Conservation (phyloP, 2,329 filamentous ascomycete species). For the Amesomyces nigricolor region DNA sequence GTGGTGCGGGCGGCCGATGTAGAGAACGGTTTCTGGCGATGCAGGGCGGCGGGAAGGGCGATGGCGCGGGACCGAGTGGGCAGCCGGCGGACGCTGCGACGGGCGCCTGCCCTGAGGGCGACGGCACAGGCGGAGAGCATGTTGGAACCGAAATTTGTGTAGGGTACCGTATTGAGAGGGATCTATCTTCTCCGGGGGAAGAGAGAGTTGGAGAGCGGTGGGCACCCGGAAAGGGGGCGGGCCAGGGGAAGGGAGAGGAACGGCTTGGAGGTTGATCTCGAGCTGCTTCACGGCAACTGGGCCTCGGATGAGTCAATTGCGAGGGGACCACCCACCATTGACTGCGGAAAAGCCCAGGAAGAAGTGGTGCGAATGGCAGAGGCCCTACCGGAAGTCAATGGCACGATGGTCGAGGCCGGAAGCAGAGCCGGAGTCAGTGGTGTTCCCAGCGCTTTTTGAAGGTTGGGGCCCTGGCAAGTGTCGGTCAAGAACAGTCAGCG, state of each 20-base stretch:
- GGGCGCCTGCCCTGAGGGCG: conserved; percentile 40
- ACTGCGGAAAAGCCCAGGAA: conserved; percentile 16
- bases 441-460: conserved; percentile 11
- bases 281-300: conserved; percentile 10
- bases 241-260: not conserved
- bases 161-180: not conserved
- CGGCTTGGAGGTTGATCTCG: not conserved
- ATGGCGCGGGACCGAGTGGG: conserved; percentile 23
- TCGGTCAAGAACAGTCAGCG: conserved; percentile 20
- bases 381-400: conserved; percentile 23
- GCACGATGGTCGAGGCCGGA: conserved; percentile 17
- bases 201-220: not conserved
- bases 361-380: conserved; percentile 10
- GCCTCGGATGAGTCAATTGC: conserved; percentile 24
- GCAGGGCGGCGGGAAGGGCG: conserved; percentile 25
- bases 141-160: conserved; percentile 10
- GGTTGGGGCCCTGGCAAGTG: conserved; percentile 15
- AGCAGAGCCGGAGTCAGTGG: conserved; percentile 19
- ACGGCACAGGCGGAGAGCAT: conserved; percentile 42
- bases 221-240: not conserved
- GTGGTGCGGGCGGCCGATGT: conserved; percentile 32
- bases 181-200: not conserved
- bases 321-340: conserved; percentile 21
- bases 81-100: conserved; percentile 36
- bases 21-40: conserved; percentile 33